Evolutionary conservation across 352 stramenopile species (phyloP), one percentile per base, ranked within the genome.

Genomic region (Albugo candida): DNA sequence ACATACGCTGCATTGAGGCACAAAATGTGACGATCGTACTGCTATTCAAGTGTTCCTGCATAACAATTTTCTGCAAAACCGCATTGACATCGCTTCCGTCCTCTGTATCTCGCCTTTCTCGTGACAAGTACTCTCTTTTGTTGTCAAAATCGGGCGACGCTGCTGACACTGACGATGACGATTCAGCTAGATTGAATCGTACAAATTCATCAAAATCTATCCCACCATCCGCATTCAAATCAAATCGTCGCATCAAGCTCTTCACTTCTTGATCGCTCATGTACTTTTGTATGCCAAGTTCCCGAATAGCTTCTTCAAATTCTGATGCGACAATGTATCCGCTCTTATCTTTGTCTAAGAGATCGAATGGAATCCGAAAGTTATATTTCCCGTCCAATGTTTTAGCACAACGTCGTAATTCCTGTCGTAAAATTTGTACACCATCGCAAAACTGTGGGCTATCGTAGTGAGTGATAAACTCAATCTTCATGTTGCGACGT

Each of bases 391-490:
- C 75, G 54, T 88, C 75, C 1, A 65, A 67, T 13, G 72, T 88
- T 60, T 85, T 88, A 2, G 72, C 72, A 43, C 70, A 81, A 35
- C 75, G 75, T 35, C 74, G 74, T 31, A 85, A 67, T 48, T 88
- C 75, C 0, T 70, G 67, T 5, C 74, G 70, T 24, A 88, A 54
- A 11, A 84, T 46, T 17, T 78, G 64, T 6, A 85, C 64, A 1
- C 75, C 75, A 54, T 84, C 72, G n/a, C 77, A 48, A 34, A 88
- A 88, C 41, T 63, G 57, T 2, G 75, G 75, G 34, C 72, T 88
- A 36, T 88, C 75, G 40, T 83, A 84, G 38, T 83, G 70, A 2
- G 72, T 88, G 24, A 85, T 56, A 55, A 83, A 88, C 45, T 83
- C 75, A 49, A 70, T 78, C 47, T 83, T 83, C 75, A 85, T 88